Evolutionary conservation across 2,329 filamentous ascomycete genomes (phyloP), one percentile per base, ranked within the genome.

Genomic region (Thielaviopsis punctulata): DNA sequence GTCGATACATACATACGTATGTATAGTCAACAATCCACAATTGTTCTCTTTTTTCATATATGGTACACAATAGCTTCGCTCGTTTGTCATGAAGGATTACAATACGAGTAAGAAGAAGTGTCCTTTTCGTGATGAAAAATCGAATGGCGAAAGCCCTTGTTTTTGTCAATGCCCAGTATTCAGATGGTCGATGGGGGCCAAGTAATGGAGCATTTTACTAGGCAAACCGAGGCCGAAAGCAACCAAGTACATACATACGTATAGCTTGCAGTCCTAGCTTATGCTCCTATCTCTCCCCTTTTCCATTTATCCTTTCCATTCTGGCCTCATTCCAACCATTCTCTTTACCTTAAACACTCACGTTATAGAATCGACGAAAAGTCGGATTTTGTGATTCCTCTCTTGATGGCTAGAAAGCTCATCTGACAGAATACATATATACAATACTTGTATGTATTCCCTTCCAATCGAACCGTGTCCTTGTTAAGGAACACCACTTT

Each of bases 171-270:
- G 22, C 15, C 25, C 22, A 24, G 23, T 25, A 22, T 23, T 46
- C 6, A 46, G 22, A 46, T 46, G 22, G 45, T 25, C 45, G 22
- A 46, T 46, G 45, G 45, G 45, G 45, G 45, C 45, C 45, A 46
- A 46, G 23, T 25, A 25, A 46, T 46, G 45, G 45, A 27, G 45
- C 30, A 36, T 46, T 25, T 25, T 23, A 25, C 22, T 10, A 45
- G 43, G 10, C 3, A 13, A 24, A 24, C 45, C 45, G 45, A 46
- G 45, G 25, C 45, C 45, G 23, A 46, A 46, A 27, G 45, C 45
- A 46, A 46, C 45, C n/a, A n/a, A n/a, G n/a, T n/a, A n/a, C n/a
- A n/a, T n/a, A n/a, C n/a, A n/a, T n/a, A n/a, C 24, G 8, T 9
- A 25, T 4, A 46, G 45, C 45, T 24, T 22, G 45, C 24, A 23